A percentile compares a stretch with the other conserved stretches of the same genome.
Conservation (phyloP, 768 basidiomycete genomes). For the Amanita polypyramis region DNA sequence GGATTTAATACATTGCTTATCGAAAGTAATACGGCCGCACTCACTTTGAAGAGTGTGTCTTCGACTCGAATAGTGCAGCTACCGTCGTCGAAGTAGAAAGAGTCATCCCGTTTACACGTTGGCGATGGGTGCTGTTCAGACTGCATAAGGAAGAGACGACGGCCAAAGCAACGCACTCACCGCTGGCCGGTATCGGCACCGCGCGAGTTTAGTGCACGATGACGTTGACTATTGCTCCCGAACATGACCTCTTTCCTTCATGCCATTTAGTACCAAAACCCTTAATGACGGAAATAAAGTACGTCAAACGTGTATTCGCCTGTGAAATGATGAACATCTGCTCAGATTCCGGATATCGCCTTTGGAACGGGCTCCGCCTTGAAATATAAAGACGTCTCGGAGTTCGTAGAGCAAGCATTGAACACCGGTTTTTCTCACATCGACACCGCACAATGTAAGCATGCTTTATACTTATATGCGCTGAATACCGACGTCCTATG, state of each 20-base stretch:
- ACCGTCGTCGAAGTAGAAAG: constrained; percentile 58
- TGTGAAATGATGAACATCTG: neutral
- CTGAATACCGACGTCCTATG: neutral
- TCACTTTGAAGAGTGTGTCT: constrained; percentile 59
- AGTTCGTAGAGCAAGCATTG: constrained; percentile 46
- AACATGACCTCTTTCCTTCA: constrained; percentile 8
- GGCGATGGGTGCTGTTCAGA: neutral
- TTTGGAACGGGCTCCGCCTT: constrained; percentile 47
- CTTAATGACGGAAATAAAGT: constrained; percentile 34
- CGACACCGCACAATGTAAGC: constrained; percentile 48
- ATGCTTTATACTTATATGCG: neutral
- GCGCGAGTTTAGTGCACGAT: too few species aligned
- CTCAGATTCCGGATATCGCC: constrained; percentile 50
- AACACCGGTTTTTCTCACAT: constrained; percentile 53
- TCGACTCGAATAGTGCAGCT: constrained; percentile 56
- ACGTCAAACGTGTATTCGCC: neutral
- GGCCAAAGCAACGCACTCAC: neutral
- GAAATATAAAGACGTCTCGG: constrained; percentile 37
- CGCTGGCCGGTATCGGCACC: too few species aligned
- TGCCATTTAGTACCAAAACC: constrained; percentile 28
- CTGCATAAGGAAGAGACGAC: neutral
- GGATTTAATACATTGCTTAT: constrained; percentile 2
- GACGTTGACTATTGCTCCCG: too few species aligned
- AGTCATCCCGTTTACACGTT: constrained; percentile 29
- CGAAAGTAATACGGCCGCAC: constrained; percentile 13